Conservation (phyloP, 208 protist species). For the Trypanosoma caninum region DNA sequence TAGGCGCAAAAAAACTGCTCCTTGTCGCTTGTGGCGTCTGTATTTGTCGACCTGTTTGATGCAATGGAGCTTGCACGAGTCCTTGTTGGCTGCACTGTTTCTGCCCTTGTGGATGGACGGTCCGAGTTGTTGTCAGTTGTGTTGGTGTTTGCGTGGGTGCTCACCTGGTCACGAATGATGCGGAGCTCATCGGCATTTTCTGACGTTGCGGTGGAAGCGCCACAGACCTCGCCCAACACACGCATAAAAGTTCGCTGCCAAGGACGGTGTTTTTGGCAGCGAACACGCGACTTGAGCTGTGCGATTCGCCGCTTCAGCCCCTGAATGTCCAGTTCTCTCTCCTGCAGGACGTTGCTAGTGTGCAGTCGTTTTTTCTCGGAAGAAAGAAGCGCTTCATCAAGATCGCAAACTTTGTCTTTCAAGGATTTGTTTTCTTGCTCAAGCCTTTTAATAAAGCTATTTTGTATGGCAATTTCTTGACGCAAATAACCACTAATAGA, state of each 20-base stretch:
- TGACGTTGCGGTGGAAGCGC: constrained; percentile 48
- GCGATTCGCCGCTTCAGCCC: constrained; percentile 49
- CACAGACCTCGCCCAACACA: constrained; percentile 69
- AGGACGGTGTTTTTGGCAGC: constrained; percentile 69
- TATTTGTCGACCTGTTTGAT: too few relatives aligned
- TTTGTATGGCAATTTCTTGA: constrained; percentile 69
- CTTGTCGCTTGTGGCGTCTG: too few relatives aligned
- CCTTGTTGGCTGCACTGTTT: background rate
- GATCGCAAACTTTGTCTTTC: constrained; percentile 40
- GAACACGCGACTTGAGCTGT: constrained; percentile 78
- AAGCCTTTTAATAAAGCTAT: constrained; percentile 47
- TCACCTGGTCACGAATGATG: constrained; percentile 18
- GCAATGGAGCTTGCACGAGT: background rate
- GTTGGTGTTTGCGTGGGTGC: background rate
- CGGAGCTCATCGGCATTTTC: constrained; percentile 57
- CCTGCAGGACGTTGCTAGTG: constrained; percentile 69
- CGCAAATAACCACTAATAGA: constrained; percentile 72
- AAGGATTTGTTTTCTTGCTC: constrained; percentile 58
- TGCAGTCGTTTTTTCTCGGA: constrained; percentile 64
- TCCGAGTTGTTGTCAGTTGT: background rate
- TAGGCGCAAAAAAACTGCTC: background rate
- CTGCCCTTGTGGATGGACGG: background rate
- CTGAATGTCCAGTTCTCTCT: constrained; percentile 60
- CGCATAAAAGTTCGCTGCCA: constrained; percentile 77
- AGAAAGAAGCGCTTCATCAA: constrained; percentile 50